These are phyloP conservation scores for Peronospora tabacina DNA, from an alignment of 352 stramenopile species.

Conservation along the genomic window DNA sequence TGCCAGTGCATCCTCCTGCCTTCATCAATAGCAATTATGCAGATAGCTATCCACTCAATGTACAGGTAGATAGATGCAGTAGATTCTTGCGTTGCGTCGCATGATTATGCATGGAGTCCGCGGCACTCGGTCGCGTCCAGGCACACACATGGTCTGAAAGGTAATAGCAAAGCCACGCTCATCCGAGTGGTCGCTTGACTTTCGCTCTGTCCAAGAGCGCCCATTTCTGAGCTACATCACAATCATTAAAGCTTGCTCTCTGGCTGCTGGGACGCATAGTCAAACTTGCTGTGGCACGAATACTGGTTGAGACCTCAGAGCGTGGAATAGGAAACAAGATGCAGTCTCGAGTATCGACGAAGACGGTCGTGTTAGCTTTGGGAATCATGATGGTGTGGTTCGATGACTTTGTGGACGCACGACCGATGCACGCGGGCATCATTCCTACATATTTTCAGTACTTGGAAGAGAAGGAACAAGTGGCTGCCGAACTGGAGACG, in stretches of 20 bases:
- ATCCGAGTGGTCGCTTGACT: background rate
- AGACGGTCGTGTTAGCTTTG: constrained; percentile 16
- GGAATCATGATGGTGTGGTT: constrained; percentile 12
- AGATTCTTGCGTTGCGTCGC: background rate
- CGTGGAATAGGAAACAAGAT: constrained; percentile 8
- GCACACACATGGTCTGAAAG: background rate
- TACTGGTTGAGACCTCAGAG: constrained; percentile 3
- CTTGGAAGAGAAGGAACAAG: constrained; percentile 36
- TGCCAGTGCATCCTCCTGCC: background rate
- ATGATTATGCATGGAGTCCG: background rate
- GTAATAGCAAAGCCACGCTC: constrained; percentile 16
- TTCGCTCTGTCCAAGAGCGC: background rate
- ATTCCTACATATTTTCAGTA: constrained; percentile 48
- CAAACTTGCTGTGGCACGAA: constrained; percentile 19
- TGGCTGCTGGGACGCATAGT: constrained; percentile 24
- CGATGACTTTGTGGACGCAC: constrained; percentile 17
- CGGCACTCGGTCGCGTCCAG: background rate
- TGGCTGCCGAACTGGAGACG: constrained; percentile 34
- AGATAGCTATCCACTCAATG: constrained; percentile 15
- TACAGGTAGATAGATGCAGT: background rate
- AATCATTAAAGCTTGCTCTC: constrained; percentile 23
- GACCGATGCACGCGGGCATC: constrained; percentile 42
- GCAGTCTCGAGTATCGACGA: constrained; percentile 20
- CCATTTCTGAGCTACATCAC: constrained; percentile 25
- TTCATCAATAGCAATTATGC: constrained; percentile 1